Evolutionary conservation across 2,329 filamentous ascomycete species (phyloP).

Genomic region (Fusarium paranaense): DNA sequence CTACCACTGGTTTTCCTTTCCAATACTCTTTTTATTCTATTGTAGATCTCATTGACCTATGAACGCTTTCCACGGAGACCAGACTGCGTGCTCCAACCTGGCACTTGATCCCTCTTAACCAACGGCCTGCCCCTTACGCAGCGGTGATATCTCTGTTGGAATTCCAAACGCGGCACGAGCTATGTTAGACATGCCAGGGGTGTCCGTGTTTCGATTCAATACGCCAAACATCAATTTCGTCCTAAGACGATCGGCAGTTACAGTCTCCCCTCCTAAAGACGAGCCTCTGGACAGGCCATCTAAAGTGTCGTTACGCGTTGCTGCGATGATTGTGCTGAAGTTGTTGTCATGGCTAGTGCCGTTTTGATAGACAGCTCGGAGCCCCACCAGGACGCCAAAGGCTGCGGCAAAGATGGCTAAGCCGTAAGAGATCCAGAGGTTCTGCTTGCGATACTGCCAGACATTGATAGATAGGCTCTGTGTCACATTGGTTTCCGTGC

Average conservation of each 20-base stretch:
- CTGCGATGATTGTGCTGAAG: background rate
- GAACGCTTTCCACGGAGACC: too few species aligned
- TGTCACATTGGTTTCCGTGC: background rate
- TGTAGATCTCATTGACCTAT: too few species aligned
- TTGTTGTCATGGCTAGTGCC: background rate
- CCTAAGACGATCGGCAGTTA: background rate
- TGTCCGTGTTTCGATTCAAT: background rate
- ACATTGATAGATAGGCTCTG: background rate
- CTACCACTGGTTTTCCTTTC: too few species aligned
- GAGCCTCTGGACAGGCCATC: background rate
- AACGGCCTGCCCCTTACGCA: background rate
- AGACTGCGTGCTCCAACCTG: too few species aligned
- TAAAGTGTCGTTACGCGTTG: background rate
- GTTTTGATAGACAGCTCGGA: background rate
- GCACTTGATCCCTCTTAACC: background rate
- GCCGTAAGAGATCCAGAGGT: background rate
- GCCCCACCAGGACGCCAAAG: background rate
- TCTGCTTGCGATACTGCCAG: background rate
- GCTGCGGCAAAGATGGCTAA: background rate
- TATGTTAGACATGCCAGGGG: too few species aligned
- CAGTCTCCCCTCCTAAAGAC: background rate
- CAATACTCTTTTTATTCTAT: too few species aligned
- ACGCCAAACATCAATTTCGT: background rate
- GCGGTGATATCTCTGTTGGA: background rate
- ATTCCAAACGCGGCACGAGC: slow-evolving; percentile 1